Conservation (phyloP, 495 filamentous ascomycete genomes). For the Penicillium arizonense region DNA sequence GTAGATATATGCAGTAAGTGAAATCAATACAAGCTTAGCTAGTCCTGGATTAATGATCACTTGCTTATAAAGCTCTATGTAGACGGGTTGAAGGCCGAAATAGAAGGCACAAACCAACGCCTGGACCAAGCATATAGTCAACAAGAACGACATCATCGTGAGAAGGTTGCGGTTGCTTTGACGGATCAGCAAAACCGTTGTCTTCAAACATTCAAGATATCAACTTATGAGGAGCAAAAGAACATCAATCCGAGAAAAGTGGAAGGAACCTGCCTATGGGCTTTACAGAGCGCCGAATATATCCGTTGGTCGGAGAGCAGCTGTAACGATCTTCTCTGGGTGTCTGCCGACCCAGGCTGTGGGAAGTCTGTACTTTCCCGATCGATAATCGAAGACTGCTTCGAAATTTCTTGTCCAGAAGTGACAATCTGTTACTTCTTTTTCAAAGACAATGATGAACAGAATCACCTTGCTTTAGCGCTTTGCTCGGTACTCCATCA, state of each 20-base stretch:
- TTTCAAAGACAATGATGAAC: constrained; percentile 41
- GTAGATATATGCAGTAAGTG: no score
- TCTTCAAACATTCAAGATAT: constrained; percentile 25
- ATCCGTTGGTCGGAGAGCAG: constrained; percentile 23
- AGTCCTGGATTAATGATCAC: no score
- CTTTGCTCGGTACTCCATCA: constrained; percentile 43
- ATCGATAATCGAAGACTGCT: constrained; percentile 32
- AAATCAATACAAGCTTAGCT: no score
- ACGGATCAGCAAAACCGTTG: constrained; percentile 24
- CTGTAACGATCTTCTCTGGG: constrained; percentile 37
- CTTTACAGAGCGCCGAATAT: constrained; percentile 30
- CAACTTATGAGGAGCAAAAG: constrained; percentile 27
- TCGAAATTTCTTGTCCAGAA: constrained; percentile 1
- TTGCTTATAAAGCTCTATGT: no score
- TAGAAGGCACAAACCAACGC: no score
- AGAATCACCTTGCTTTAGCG: constrained; percentile 27
- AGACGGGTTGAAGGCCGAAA: no score
- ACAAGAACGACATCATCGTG: no score
- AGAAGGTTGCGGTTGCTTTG: neutral
- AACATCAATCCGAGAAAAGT: constrained; percentile 24
- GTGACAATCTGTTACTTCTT: constrained; percentile 45
- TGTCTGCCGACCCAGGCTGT: constrained; percentile 45
- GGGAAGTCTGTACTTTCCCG: constrained; percentile 44
- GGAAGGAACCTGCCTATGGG: constrained; percentile 24
- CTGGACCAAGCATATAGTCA: no score